A percentile compares a stretch with the other conserved stretches of the same genome.
These are phyloP conservation scores for Macaranga tanarius DNA, from an alignment of 441 rosid genomes.

Conservation along the genomic window DNA sequence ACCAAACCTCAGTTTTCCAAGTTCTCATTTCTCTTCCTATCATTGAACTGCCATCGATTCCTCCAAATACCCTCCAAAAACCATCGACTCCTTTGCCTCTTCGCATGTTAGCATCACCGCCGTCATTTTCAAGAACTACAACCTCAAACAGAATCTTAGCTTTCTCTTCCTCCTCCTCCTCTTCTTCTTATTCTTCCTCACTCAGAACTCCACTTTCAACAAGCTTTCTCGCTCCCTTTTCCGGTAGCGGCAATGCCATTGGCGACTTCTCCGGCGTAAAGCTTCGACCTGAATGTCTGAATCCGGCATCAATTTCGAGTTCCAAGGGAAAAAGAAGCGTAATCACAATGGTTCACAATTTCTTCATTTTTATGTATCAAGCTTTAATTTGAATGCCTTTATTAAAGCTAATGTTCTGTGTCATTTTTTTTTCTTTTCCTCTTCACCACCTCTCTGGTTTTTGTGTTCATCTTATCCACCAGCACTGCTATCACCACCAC, in stretches of 20 bases:
- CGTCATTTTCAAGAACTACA: constrained; percentile 28
- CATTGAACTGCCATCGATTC: too few species aligned
- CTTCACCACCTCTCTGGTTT: too few species aligned
- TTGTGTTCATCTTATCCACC: too few species aligned
- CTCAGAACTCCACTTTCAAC: constrained; percentile 47
- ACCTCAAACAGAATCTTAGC: constrained; percentile 23
- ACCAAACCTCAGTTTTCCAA: too few species aligned
- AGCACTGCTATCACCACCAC: too few species aligned
- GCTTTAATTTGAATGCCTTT: neutral
- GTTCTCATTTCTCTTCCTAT: too few species aligned
- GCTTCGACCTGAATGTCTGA: constrained; percentile 47
- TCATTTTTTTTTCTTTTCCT: too few species aligned
- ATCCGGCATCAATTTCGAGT: constrained; percentile 43
- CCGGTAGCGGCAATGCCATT: constrained; percentile 42
- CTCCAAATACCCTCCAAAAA: too few species aligned
- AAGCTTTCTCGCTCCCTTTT: constrained; percentile 41
- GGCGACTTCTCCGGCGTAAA: constrained; percentile 55
- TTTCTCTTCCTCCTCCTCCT: constrained; percentile 11
- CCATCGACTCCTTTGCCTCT: constrained; percentile 53
- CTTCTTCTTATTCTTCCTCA: constrained; percentile 27
- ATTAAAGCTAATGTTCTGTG: neutral
- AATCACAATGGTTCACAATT: constrained; percentile 54
- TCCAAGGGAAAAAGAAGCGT: constrained; percentile 66
- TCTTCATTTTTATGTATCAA: neutral
- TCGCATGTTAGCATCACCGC: constrained; percentile 32